Conservation (phyloP, 1,284 basidiomycete genomes). For the Apiotrichum laibachii region DNA sequence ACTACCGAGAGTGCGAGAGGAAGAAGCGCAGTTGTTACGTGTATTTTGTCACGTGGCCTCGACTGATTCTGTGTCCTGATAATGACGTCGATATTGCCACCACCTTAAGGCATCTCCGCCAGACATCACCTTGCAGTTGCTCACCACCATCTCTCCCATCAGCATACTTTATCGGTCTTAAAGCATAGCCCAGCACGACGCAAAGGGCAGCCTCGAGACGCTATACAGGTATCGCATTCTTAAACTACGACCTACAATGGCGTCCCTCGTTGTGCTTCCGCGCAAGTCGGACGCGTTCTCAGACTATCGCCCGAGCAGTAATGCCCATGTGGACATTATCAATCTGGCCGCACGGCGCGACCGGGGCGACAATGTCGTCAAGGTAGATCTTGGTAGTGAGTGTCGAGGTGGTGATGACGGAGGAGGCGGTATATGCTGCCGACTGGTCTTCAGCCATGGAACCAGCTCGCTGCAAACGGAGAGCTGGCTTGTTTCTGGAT, state of each 20-base stretch:
- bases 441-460: no score
- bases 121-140: background rate
- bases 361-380: conserved; percentile 18
- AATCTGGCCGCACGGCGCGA: conserved; percentile 4
- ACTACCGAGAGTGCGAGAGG: background rate
- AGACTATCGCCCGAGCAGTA: conserved; percentile 34
- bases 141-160: no score
- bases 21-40: background rate
- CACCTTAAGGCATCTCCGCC: background rate
- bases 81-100: background rate
- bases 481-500: no score
- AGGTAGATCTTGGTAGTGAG: conserved; percentile 26
- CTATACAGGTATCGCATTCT: no score
- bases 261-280: conserved; percentile 31
- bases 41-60: conserved; percentile 1
- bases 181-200: no score
- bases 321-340: conserved; percentile 42
- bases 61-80: background rate
- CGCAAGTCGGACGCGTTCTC: conserved; percentile 32
- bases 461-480: no score
- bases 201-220: no score
- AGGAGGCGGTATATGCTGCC: no score
- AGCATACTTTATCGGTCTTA: no score
- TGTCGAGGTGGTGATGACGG: background rate
- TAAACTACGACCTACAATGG: conserved; percentile 14